Evolutionary conservation across 2,329 filamentous ascomycete genomes (phyloP).

Genomic region (Monosporascus cannonballus): DNA sequence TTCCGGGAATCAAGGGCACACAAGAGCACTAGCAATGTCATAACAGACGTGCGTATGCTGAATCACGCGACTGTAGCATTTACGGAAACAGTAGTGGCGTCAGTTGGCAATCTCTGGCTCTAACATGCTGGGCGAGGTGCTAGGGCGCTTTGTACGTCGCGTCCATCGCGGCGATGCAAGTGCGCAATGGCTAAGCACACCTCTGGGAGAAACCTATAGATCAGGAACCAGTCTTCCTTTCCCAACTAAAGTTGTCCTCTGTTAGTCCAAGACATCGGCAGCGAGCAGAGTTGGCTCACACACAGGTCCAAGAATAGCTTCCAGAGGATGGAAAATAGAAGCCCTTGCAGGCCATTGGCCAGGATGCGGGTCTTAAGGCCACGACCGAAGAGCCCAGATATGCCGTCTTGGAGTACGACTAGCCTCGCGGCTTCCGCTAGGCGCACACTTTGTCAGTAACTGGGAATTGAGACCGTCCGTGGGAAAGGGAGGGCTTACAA

Average conservation of each 20-base stretch:
- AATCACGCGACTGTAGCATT: background rate
- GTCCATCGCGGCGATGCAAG: background rate
- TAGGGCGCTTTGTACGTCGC: background rate
- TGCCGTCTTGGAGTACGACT: slow-evolving; percentile 34
- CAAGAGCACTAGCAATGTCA: no score
- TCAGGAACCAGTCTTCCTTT: background rate
- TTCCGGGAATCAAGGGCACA: no score
- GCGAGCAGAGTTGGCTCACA: slow-evolving; percentile 17
- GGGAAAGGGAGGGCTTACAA: slow-evolving; percentile 20
- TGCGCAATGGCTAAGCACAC: background rate
- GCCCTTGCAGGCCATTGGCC: slow-evolving; percentile 40
- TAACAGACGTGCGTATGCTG: no score
- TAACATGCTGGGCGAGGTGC: background rate
- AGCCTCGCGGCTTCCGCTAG: slow-evolving; percentile 35
- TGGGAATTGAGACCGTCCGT: background rate
- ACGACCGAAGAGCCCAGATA: slow-evolving; percentile 36
- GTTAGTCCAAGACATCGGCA: background rate
- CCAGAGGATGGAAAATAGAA: slow-evolving; percentile 43
- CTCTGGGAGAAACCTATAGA: background rate
- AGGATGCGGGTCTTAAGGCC: slow-evolving; percentile 41
- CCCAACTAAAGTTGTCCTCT: background rate
- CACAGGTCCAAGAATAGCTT: slow-evolving; percentile 42
- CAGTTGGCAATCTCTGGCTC: no score
- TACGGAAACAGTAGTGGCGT: background rate
- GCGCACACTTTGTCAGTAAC: background rate